Evolutionary conservation across 768 basidiomycete species (phyloP), one percentile per base, ranked within the genome.

Genomic region (Termitomyces sp.): DNA sequence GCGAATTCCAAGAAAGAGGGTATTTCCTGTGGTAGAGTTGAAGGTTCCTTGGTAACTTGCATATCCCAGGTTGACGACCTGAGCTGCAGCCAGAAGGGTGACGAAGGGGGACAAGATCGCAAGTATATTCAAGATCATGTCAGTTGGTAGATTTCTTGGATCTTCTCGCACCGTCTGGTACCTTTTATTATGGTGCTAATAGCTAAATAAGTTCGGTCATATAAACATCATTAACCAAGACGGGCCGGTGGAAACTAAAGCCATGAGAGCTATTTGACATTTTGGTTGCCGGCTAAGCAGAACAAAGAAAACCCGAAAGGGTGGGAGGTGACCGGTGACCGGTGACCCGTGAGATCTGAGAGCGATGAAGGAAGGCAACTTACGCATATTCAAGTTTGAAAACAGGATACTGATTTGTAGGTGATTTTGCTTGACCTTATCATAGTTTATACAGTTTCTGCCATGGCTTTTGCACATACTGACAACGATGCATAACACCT

Each of bases 21-120:
- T 72, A 58, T 75, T 71, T 13, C 66, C 65, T 3, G 73, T 73
- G 0, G 69, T 69, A 0, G 69, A 47, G 55, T 78, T 70, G 13
- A 75, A 64, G 0, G 66, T 55, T 1, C 79, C 81, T 67, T 76
- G 71, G 57, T 80, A 82, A 55, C 68, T 66, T 0, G 80, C 75
- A 61, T 80, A 79, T 2, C 79, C 79, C 13, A 82, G 68, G 57
- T 80, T 70, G 16, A 81, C 72, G 36, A 76, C 57, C 13, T 63
- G n/a, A 55, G 65, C 58, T 12, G 55, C 41, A 46, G 61, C 40
- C 57, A 44, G 32, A 14, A 35, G 46, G 40, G 26, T 18, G 4
- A 26, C 18, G 3, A 43, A 30, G 26, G 26, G 10, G 32, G 16
- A n/a, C n/a, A 43, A 20, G 7, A 54, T 30, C 18, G 12, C 40